Percentiles rank a stretch among this genome's conserved stretches.
These are phyloP conservation scores for Wickerhamiella alocasiicola DNA, from an alignment of 805 yeast species.

Conservation along the genomic window DNA sequence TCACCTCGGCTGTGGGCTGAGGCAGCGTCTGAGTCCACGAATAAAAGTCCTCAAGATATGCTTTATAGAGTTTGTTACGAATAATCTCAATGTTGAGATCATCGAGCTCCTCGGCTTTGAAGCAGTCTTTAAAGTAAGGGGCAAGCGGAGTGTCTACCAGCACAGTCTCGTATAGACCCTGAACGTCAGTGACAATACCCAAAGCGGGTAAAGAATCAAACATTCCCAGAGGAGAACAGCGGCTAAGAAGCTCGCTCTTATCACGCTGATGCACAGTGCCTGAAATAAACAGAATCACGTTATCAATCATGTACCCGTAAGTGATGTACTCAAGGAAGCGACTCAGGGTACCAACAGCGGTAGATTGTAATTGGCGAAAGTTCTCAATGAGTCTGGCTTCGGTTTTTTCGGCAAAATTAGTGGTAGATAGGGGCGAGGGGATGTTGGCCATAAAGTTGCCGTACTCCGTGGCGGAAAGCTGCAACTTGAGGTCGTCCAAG, in stretches of 20 bases:
- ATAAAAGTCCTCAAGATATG: conserved; percentile 80
- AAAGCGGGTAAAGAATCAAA: conserved; percentile 94
- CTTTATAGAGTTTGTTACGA: conserved; percentile 82
- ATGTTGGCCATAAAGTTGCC: conserved; percentile 79
- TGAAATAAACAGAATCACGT: conserved; percentile 87
- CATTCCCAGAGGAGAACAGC: conserved; percentile 98
- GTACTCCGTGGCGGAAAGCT: conserved; percentile 90
- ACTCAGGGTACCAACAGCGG: conserved; percentile 67
- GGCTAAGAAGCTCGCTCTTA: conserved; percentile 68
- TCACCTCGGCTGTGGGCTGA: conserved; percentile 67
- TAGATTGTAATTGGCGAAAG: conserved; percentile 73
- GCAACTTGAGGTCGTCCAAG: conserved; percentile 85
- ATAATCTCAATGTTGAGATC: conserved; percentile 92
- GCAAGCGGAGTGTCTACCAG: conserved; percentile 95
- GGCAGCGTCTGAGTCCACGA: conserved; percentile 53
- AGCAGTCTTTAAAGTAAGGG: conserved; percentile 84
- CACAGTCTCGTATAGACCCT: conserved; percentile 83
- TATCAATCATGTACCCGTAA: conserved; percentile 97
- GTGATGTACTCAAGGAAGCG: conserved; percentile 85
- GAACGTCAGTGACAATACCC: conserved; percentile 88
- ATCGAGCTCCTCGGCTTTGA: conserved; percentile 78
- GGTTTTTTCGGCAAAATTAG: conserved; percentile 71
- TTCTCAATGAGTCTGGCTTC: conserved; percentile 64
- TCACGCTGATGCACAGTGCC: conserved; percentile 96
- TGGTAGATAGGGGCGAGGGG: conserved; percentile 72